Percentiles rank a stretch among this genome's conserved stretches.
These are phyloP conservation scores for Inga leiocalycina DNA, from an alignment of 306 rosid species.

Conservation along the genomic window DNA sequence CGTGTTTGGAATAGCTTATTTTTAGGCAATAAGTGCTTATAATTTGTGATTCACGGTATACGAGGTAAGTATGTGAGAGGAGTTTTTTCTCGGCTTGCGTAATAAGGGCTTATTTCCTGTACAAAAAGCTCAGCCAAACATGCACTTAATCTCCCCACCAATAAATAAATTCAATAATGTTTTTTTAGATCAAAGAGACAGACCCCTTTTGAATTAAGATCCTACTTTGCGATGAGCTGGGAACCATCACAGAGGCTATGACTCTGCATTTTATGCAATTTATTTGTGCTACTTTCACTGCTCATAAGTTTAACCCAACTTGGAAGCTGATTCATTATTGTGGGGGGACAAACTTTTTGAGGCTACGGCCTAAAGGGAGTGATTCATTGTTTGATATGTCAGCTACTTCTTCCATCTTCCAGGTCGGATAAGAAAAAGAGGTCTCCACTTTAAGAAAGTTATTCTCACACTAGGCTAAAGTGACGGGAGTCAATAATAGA, in stretches of 20 bases:
- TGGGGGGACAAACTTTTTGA: conserved; percentile 39
- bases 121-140: no score
- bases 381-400: conserved; percentile 44
- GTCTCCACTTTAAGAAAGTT: conserved; percentile 59
- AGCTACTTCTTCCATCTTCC: conserved; percentile 35
- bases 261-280: neutral
- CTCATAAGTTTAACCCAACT: conserved; percentile 20
- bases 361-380: conserved; percentile 37
- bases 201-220: conserved; percentile 9
- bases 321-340: conserved; percentile 30
- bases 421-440: conserved; percentile 47
- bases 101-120: no score
- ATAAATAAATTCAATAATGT: neutral
- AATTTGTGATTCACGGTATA: no score
- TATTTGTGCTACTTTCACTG: conserved; percentile 13
- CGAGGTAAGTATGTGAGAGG: no score
- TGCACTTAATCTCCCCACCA: neutral
- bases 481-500: conserved; percentile 18
- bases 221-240: conserved; percentile 23
- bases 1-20: no score
- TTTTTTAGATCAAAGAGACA: neutral
- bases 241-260: conserved; percentile 36
- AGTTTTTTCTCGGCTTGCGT: no score
- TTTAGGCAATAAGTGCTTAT: no score
- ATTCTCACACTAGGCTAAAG: conserved; percentile 29